Percentiles rank a stretch among this genome's conserved stretches.
phyloP scores from a whole-genome alignment of 306 rosid genomes.

The Sesbania bispinosa region DNA sequence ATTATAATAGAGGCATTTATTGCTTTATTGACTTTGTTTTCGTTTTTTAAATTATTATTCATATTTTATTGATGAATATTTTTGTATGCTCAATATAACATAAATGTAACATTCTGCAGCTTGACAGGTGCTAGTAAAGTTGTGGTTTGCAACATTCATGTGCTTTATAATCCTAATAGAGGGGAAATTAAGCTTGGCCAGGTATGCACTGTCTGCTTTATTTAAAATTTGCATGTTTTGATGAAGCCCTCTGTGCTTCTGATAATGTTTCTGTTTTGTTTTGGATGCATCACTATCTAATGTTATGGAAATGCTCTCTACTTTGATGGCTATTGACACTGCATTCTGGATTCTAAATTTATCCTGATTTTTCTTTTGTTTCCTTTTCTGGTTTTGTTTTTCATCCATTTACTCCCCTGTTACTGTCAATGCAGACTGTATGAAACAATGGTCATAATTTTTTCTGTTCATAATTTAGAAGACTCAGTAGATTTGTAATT shows the following conservation, averaged over 20 bases:
- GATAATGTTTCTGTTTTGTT: not conserved
- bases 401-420: not conserved
- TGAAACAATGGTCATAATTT: not conserved
- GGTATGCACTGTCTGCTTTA: conserved; percentile 45
- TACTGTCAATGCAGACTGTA: conserved; percentile 5
- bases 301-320: not conserved
- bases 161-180: conserved; percentile 84
- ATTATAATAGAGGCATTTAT: too few relatives aligned
- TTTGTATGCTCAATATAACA: conserved; percentile 18
- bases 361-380: not conserved
- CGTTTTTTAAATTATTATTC: not conserved
- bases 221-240: not conserved
- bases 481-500: not conserved
- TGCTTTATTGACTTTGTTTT: not conserved
- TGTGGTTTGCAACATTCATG: conserved; percentile 82
- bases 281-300: conserved; percentile 1
- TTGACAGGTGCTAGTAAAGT: conserved; percentile 53
- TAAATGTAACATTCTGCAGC: conserved; percentile 49
- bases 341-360: not conserved
- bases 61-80: not conserved
- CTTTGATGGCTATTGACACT: not conserved
- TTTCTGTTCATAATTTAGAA: not conserved
- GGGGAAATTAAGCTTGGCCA: conserved; percentile 98
- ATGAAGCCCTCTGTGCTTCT: not conserved
- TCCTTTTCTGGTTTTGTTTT: not conserved